Evolutionary conservation across 352 stramenopile genomes (phyloP), one percentile per base, ranked within the genome.

Genomic region (Ochromonadaceae sp.): DNA sequence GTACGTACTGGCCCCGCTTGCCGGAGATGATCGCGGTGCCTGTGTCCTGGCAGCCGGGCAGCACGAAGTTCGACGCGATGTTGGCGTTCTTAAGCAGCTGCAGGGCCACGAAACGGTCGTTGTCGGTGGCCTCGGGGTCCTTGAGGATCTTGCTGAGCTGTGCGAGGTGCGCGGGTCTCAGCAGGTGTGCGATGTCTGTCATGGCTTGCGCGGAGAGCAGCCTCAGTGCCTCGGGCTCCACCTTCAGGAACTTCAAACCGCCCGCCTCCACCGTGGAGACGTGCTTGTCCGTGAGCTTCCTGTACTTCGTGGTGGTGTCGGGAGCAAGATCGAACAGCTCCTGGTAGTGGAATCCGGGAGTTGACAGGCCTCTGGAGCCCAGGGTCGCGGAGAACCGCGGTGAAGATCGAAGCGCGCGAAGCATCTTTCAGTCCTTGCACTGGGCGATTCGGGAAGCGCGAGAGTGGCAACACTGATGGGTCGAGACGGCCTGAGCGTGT

Each of bases 51-150:
- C 83, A 91, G 14, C 76, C 76, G 9, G 83, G 83, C 52, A 91
- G 69, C 38, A 89, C 65, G 57, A 81, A 36, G 28, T 75, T 78
- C 28, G 82, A 74, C 15, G 83, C 84, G 71, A 92, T 86, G 56
- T 89, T 87, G n/a, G 84, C 83, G 69, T 92, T 92, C 57, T 90
- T 86, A 15, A 92, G 67, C 32, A 92, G 74, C 74, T 89, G 78
- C 72, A 91, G 71, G 0, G 84, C 84, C 25, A 92, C 84, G 59
- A 91, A 92, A 39, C 79, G 73, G 71, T 92, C 84, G 71, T 92
- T 92, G 34, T 80, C 72, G 10, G 81, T 88, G 25, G 84, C 83
- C 60, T 92, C 84, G 2, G 76, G 71, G 72, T 93, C 85, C 42
- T 90, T 77, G 55, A 93, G 72, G 68, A 93, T 93, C 36, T 81